Conservation (phyloP, 352 stramenopile genomes). For the Globisporangium rhizosaccharum region DNA sequence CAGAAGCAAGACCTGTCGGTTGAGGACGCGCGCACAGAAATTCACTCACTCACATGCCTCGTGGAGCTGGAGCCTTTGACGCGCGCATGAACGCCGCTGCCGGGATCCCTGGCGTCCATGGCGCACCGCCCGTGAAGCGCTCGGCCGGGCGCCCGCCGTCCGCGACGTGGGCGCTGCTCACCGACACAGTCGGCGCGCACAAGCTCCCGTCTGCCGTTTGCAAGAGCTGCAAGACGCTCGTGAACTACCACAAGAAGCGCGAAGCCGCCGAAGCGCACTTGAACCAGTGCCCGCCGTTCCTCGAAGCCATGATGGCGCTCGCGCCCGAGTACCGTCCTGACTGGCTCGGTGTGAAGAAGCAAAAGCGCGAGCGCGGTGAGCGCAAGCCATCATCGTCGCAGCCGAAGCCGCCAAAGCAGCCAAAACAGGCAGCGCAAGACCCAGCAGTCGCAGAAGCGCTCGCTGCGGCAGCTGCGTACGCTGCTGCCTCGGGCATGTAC, state of each 20-base stretch:
- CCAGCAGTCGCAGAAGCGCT: neutral
- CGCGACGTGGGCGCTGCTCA: conserved; percentile 5
- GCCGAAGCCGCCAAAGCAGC: neutral
- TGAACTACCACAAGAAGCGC: conserved; percentile 7
- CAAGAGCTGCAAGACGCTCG: conserved; percentile 1
- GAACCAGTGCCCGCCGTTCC: conserved; percentile 6
- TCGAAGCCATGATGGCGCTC: conserved; percentile 2
- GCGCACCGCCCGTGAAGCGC: neutral
- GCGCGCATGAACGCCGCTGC: too few species aligned
- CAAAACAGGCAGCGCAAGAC: neutral
- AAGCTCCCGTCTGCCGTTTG: conserved; percentile 3
- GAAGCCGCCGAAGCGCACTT: conserved; percentile 4
- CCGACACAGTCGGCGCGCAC: conserved; percentile 2
- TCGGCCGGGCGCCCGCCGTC: conserved; percentile 1
- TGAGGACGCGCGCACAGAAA: too few species aligned
- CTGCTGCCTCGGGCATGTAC: neutral
- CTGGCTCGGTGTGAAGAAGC: conserved; percentile 5
- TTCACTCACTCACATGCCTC: too few species aligned
- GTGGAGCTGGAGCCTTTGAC: too few species aligned
- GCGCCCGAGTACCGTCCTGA: conserved; percentile 1
- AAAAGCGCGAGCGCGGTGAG: neutral
- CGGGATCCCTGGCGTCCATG: too few species aligned
- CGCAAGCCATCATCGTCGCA: neutral
- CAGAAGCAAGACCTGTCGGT: too few species aligned
- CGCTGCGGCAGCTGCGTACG: neutral